These are phyloP conservation scores for Cymbopogon flexuosus DNA, from an alignment of 202 grass and related monocot genomes.

Conservation along the genomic window DNA sequence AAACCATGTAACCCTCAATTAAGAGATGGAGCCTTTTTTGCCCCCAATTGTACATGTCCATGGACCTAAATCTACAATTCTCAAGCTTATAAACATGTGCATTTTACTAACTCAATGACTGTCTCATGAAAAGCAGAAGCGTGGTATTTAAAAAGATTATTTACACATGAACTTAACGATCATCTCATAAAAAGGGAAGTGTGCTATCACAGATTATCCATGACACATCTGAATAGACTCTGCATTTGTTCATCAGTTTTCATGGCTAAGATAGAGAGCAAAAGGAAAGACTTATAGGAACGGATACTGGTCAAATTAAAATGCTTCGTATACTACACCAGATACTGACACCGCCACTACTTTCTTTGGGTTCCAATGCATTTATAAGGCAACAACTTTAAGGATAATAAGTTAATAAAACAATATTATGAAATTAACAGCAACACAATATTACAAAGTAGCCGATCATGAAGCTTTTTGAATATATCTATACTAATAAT, in stretches of 20 bases:
- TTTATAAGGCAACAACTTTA: not conserved
- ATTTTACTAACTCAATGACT: not conserved
- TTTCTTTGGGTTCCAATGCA: not conserved
- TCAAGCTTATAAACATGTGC: not conserved
- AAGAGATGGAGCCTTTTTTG: not conserved
- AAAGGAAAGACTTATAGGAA: not conserved
- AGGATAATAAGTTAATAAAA: not conserved
- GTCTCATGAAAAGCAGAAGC: not conserved
- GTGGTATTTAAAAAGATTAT: not conserved
- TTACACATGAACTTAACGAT: not conserved
- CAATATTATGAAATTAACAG: not conserved
- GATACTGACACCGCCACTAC: not conserved
- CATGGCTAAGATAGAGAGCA: not conserved
- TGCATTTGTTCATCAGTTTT: not conserved
- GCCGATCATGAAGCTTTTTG: not conserved
- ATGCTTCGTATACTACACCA: not conserved
- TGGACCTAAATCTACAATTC: not conserved
- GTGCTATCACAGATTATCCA: not conserved
- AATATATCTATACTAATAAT: not conserved
- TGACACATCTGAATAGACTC: not conserved
- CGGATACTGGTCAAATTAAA: not conserved
- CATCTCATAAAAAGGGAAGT: not conserved
- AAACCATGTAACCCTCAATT: not conserved
- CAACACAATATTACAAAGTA: not conserved
- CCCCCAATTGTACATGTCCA: not conserved